Conservation (phyloP, 2,329 filamentous ascomycete species). For the Myotisia sp. region DNA sequence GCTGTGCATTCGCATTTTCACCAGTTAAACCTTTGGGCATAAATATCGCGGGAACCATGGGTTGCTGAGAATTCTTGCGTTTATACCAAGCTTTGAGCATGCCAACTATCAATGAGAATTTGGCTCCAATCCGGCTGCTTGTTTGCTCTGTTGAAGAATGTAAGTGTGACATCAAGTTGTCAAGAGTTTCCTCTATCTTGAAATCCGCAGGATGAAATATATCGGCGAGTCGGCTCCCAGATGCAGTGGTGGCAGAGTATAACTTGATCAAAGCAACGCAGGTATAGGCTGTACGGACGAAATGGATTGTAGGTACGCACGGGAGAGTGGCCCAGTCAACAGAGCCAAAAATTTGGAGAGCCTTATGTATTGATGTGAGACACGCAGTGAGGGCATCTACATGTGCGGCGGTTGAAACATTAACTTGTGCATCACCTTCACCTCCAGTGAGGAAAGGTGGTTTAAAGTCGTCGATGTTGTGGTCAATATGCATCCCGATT, state of each 20-base stretch:
- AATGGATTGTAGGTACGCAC: conserved; percentile 54
- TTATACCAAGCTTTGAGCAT: conserved; percentile 59
- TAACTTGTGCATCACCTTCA: conserved; percentile 23
- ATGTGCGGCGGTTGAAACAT: conserved; percentile 42
- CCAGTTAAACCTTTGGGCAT: conserved; percentile 3
- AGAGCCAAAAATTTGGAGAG: conserved; percentile 50
- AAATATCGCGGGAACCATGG: conserved; percentile 12
- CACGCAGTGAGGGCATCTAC: conserved; percentile 55
- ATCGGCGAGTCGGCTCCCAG: conserved; percentile 52
- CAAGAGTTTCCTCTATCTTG: conserved; percentile 51
- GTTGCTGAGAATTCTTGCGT: conserved; percentile 34
- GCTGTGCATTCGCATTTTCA: no score
- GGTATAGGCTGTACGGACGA: conserved; percentile 58
- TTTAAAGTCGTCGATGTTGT: conserved; percentile 40
- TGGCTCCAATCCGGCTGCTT: conserved; percentile 50
- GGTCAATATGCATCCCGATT: conserved; percentile 53
- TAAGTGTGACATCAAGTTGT: conserved; percentile 56
- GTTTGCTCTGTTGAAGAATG: conserved; percentile 48
- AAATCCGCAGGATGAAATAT: conserved; percentile 56
- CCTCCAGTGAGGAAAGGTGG: conserved; percentile 32
- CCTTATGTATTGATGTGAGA: conserved; percentile 49
- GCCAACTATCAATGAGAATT: conserved; percentile 55
- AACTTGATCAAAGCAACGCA: conserved; percentile 61
- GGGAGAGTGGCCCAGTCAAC: conserved; percentile 47
- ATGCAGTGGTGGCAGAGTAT: conserved; percentile 51